Conservation (phyloP, 352 stramenopile species). For the Thalassiosira livingstoniorum region DNA sequence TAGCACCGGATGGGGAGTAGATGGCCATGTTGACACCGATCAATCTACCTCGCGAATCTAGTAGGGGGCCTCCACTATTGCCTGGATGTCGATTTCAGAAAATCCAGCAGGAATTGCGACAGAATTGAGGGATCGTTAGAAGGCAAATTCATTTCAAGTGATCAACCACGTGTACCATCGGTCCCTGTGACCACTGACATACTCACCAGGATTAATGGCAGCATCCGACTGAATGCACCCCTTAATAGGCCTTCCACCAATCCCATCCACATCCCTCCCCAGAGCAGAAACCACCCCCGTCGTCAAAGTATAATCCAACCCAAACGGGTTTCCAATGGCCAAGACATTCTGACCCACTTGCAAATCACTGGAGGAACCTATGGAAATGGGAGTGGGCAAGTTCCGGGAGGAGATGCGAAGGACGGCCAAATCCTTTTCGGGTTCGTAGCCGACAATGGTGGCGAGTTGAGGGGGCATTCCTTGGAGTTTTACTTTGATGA, state of each 20-base stretch:
- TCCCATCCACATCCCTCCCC: conserved; percentile 64
- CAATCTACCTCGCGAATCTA: conserved; percentile 82
- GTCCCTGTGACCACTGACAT: too few species aligned
- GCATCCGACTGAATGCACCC: conserved; percentile 79
- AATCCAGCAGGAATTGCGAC: too few species aligned
- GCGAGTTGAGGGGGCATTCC: conserved; percentile 41
- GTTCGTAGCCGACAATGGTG: conserved; percentile 82
- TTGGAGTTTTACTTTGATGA: conserved; percentile 72
- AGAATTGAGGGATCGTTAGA: too few species aligned
- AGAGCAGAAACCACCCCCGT: conserved; percentile 69
- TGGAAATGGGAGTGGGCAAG: conserved; percentile 72
- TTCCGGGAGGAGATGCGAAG: conserved; percentile 77
- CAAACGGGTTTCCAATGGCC: conserved; percentile 89
- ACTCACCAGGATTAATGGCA: conserved; percentile 85
- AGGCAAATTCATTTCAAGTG: too few species aligned
- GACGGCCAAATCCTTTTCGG: conserved; percentile 88
- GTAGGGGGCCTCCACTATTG: conserved; percentile 86
- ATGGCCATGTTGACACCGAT: conserved; percentile 90
- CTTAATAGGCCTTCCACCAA: conserved; percentile 77
- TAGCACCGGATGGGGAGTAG: conserved; percentile 85
- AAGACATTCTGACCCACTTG: conserved; percentile 84
- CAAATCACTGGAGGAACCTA: conserved; percentile 76
- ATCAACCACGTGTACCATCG: too few species aligned
- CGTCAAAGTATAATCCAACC: conserved; percentile 85
- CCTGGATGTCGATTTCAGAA: too few species aligned